phyloP scores from a whole-genome alignment of 352 stramenopile genomes.

The Blastocystis sp. region DNA sequence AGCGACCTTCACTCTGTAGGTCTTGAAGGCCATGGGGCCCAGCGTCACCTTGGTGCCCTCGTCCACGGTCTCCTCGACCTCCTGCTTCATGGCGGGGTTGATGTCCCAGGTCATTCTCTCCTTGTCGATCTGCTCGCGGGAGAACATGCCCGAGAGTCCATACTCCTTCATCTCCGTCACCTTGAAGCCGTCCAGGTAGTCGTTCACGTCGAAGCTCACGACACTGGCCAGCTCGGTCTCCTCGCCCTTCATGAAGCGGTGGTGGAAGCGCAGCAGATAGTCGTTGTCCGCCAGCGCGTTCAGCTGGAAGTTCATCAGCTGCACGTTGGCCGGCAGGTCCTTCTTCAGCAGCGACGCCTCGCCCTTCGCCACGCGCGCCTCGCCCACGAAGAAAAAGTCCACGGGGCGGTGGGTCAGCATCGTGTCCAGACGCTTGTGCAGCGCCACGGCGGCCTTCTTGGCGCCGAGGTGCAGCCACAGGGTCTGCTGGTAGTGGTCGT shows the following conservation, averaged over 20 bases:
- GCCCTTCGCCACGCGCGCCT: neutral
- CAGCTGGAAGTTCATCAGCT: conserved; percentile 84
- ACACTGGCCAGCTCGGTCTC: conserved; percentile 78
- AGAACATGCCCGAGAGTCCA: conserved; percentile 80
- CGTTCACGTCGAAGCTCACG: conserved; percentile 75
- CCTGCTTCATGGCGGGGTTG: conserved; percentile 71
- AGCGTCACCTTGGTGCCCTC: conserved; percentile 69
- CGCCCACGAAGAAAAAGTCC: conserved; percentile 51
- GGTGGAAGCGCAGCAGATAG: conserved; percentile 85
- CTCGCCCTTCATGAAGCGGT: conserved; percentile 86
- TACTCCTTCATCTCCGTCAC: conserved; percentile 78
- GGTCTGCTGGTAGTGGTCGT: conserved; percentile 72
- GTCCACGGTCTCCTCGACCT: conserved; percentile 67
- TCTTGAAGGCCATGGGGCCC: conserved; percentile 85
- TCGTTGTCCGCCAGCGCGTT: conserved; percentile 76
- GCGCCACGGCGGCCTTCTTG: conserved; percentile 73
- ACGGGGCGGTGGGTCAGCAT: conserved; percentile 59
- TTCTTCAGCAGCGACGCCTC: conserved; percentile 72
- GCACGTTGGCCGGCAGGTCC: conserved; percentile 84
- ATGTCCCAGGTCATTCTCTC: conserved; percentile 77
- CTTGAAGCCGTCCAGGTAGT: conserved; percentile 73
- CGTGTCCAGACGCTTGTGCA: conserved; percentile 59
- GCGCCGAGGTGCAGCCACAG: conserved; percentile 70
- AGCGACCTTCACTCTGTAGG: conserved; percentile 78
- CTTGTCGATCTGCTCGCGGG: conserved; percentile 74